These are phyloP conservation scores for Geranium rotundifolium DNA, from an alignment of 345 rosid species.

Conservation along the genomic window DNA sequence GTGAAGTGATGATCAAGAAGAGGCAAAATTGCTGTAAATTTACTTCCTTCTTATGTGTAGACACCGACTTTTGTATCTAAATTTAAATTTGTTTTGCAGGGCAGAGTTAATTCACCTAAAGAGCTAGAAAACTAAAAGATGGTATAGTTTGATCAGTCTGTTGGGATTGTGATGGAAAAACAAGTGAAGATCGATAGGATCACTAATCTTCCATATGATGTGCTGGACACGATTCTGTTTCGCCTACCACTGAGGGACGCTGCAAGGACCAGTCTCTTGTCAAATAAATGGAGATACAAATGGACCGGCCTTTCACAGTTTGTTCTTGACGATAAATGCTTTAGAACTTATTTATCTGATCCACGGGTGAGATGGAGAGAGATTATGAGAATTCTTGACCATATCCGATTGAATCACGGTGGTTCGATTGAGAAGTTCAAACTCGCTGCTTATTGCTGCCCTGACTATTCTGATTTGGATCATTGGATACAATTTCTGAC, in stretches of 20 bases:
- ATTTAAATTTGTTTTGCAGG: not conserved
- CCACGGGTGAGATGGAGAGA: constrained; percentile 1
- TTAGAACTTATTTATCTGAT: not conserved
- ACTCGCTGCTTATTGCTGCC: not conserved
- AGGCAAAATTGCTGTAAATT: not conserved
- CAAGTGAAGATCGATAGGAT: not conserved
- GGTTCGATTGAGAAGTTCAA: not conserved
- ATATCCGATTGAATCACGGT: not conserved
- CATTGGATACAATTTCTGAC: not conserved
- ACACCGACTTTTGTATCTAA: not conserved
- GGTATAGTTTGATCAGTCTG: not conserved
- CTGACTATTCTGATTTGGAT: not conserved
- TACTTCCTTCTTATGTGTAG: not conserved
- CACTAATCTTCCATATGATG: constrained; percentile 12
- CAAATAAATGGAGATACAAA: constrained; percentile 20
- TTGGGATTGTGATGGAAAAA: not conserved
- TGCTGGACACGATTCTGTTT: constrained; percentile 17
- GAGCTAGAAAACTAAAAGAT: not conserved
- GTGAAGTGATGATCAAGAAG: not conserved
- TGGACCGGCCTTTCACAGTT: constrained; percentile 24
- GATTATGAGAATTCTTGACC: not conserved
- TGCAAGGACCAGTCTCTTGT: not conserved
- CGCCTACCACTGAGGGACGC: constrained; percentile 13
- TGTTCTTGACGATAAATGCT: constrained; percentile 19
- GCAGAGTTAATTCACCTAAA: not conserved